Evolutionary conservation across 192 early-diverging fungal genomes (phyloP).

Genomic region (Paraglomus brasilianum): DNA sequence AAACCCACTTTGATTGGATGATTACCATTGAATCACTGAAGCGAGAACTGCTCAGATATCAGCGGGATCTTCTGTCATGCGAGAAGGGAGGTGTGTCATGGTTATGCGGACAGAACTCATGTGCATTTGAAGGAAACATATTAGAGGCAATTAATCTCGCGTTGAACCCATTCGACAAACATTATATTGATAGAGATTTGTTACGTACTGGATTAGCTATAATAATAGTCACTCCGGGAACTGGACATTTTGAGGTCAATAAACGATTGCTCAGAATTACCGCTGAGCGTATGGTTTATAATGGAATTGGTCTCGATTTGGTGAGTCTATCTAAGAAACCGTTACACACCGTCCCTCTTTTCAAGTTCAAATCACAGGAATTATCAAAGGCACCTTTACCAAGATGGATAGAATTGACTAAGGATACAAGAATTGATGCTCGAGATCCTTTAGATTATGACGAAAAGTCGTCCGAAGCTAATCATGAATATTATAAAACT

Average conservation of each 20-base stretch:
- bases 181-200: slow-evolving; percentile 94
- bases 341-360: slow-evolving; percentile 85
- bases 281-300: slow-evolving; percentile 90
- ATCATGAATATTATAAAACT: slow-evolving; percentile 61
- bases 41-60: slow-evolving; percentile 72
- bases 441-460: slow-evolving; percentile 57
- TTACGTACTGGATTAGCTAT: slow-evolving; percentile 87
- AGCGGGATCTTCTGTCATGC: slow-evolving; percentile 63
- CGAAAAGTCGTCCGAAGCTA: slow-evolving; percentile 33
- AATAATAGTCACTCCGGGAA: slow-evolving; percentile 84
- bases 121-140: slow-evolving; percentile 90
- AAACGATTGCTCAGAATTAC: slow-evolving; percentile 86
- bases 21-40: slow-evolving; percentile 65
- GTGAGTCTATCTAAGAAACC: slow-evolving; percentile 88
- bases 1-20: slow-evolving; percentile 74
- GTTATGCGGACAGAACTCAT: slow-evolving; percentile 76
- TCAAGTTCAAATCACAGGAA: slow-evolving; percentile 68
- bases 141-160: slow-evolving; percentile 96
- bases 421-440: slow-evolving; percentile 39
- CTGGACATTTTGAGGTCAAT: slow-evolving; percentile 86
- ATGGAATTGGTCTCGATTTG: slow-evolving; percentile 87
- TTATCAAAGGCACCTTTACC: slow-evolving; percentile 37
- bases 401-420: slow-evolving; percentile 32
- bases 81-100: slow-evolving; percentile 44
- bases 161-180: slow-evolving; percentile 90